Evolutionary conservation across 2,329 filamentous ascomycete species (phyloP).

Genomic region (Aureobasidium musti): DNA sequence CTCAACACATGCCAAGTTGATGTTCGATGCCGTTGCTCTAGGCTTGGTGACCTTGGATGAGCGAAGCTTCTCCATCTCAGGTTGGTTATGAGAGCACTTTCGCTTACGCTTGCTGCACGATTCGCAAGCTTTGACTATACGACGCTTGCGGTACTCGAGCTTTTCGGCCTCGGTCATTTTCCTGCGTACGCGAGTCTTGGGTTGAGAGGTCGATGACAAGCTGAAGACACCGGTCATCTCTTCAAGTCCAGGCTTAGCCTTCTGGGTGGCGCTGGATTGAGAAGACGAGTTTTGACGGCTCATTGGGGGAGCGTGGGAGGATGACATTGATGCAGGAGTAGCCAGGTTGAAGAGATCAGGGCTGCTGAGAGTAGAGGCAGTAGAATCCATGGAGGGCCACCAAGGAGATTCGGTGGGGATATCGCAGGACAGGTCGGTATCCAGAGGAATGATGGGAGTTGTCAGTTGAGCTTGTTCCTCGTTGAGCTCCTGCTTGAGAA

Average conservation of each 20-base stretch:
- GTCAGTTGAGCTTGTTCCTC: constrained; percentile 36
- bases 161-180: constrained; percentile 46
- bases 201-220: constrained; percentile 39
- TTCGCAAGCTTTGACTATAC: constrained; percentile 44
- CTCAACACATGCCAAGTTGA: constrained; percentile 1
- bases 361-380: constrained; percentile 39
- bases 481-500: constrained; percentile 42
- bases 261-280: neutral
- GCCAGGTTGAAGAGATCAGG: constrained; percentile 38
- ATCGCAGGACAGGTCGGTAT: constrained; percentile 21
- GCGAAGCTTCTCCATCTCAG: constrained; percentile 37
- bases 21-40: neutral
- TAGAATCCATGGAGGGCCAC: constrained; percentile 40
- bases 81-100: constrained; percentile 35
- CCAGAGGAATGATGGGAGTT: constrained; percentile 31
- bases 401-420: constrained; percentile 34
- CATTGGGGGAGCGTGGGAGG: constrained; percentile 31
- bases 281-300: constrained; percentile 25
- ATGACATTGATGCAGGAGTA: constrained; percentile 38
- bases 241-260: constrained; percentile 37
- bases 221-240: constrained; percentile 46
- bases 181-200: constrained; percentile 41
- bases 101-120: constrained; percentile 43
- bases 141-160: constrained; percentile 43
- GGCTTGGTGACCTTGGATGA: constrained; percentile 32